These are phyloP conservation scores for Ilyonectria robusta DNA, from an alignment of 2,329 filamentous ascomycete species.

Conservation along the genomic window DNA sequence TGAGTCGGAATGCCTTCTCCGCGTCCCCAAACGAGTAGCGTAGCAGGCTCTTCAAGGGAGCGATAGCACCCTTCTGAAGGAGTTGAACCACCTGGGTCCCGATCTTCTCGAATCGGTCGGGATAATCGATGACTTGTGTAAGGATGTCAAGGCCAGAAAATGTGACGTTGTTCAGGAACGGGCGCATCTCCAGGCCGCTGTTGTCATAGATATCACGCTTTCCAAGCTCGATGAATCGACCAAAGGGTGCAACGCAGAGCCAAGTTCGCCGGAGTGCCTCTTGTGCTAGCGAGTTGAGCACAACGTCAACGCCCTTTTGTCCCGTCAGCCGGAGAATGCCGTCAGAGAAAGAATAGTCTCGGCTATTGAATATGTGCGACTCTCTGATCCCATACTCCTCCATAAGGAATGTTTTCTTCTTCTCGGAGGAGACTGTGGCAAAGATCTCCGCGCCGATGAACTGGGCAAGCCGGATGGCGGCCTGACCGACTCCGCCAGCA, in stretches of 20 bases:
- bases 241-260: conserved; percentile 50
- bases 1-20: background rate
- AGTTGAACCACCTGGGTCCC: background rate
- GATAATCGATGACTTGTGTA: background rate
- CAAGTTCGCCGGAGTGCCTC: conserved; percentile 47
- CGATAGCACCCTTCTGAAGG: background rate
- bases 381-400: conserved; percentile 45
- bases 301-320: conserved; percentile 46
- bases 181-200: conserved; percentile 45
- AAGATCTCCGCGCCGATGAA: conserved; percentile 44
- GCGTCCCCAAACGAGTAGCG: background rate
- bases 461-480: conserved; percentile 47
- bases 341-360: conserved; percentile 44
- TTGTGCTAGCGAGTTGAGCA: conserved; percentile 48
- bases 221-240: conserved; percentile 53
- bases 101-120: background rate
- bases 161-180: conserved; percentile 42
- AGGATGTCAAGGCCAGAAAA: conserved; percentile 14
- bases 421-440: conserved; percentile 47
- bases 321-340: conserved; percentile 42
- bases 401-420: conserved; percentile 48
- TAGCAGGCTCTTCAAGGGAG: background rate
- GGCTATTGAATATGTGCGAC: conserved; percentile 49
- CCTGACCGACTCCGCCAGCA: conserved; percentile 49
- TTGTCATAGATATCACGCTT: conserved; percentile 44